A percentile compares a stretch with the other conserved stretches of the same genome.
Evolutionary conservation across 2,329 filamentous ascomycete genomes (phyloP).

Genomic region (Stachybotrys chartarum): DNA sequence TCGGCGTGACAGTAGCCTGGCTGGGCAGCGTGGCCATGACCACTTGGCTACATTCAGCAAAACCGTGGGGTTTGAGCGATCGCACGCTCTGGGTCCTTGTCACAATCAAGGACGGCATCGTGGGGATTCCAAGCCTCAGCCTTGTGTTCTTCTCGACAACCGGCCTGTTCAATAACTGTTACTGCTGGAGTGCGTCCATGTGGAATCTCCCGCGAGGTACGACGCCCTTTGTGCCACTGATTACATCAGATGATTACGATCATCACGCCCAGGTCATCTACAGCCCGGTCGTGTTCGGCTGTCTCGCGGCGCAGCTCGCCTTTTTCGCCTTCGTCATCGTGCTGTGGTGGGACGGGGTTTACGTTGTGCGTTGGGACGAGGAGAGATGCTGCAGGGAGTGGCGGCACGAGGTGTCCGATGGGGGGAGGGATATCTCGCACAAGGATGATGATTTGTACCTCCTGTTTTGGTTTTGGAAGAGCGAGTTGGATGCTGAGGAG

Average conservation of each 20-base stretch:
- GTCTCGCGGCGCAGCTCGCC: neutral
- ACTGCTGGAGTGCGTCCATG: neutral
- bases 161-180: conserved; percentile 1
- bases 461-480: neutral
- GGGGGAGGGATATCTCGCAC: neutral
- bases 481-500: neutral
- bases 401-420: neutral
- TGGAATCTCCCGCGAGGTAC: neutral
- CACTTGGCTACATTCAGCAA: neutral
- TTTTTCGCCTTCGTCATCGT: neutral
- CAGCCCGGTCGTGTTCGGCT: neutral
- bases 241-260: neutral
- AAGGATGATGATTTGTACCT: neutral
- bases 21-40: neutral
- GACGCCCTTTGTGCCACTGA: neutral
- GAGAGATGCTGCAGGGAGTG: neutral
- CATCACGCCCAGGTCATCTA: neutral
- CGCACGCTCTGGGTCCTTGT: neutral
- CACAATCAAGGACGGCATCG: neutral
- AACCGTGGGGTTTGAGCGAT: neutral
- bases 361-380: conserved; percentile 1
- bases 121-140: neutral
- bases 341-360: conserved; percentile 1
- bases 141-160: neutral
- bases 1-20: neutral